phyloP scores from a whole-genome alignment of 2,329 filamentous ascomycete species.

The Colletotrichum endophyticum region DNA sequence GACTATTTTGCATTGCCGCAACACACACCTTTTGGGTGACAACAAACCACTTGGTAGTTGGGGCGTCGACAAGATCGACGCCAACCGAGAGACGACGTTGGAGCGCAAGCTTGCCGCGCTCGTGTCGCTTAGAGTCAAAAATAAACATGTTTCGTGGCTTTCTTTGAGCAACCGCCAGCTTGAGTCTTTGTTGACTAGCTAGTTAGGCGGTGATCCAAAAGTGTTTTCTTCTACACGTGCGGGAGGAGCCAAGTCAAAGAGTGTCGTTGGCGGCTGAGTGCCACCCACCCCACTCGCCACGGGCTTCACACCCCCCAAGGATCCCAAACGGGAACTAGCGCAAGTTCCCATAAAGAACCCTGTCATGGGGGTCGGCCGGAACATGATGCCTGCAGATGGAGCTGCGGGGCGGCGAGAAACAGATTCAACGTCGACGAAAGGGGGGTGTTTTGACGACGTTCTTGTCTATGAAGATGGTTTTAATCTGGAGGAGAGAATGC shows the following conservation, averaged over 20 bases:
- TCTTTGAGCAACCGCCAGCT: neutral
- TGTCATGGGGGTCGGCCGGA: conserved; percentile 7
- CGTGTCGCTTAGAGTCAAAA: neutral
- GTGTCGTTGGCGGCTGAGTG: neutral
- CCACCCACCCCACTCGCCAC: conserved; percentile 15
- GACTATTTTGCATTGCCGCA: neutral
- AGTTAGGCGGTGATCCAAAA: neutral
- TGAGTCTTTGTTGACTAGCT: neutral
- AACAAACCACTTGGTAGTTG: neutral
- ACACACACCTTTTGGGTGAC: neutral
- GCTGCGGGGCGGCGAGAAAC: conserved; percentile 17
- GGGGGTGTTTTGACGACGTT: conserved; percentile 5
- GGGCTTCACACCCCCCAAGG: conserved; percentile 16
- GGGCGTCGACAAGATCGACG: neutral
- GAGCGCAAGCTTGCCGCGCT: neutral
- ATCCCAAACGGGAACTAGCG: conserved; percentile 21
- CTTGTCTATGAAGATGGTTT: neutral
- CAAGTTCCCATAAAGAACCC: conserved; percentile 17
- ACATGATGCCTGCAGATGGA: conserved; percentile 20
- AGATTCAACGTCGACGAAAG: conserved; percentile 17
- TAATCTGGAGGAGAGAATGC: neutral
- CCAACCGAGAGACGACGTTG: neutral
- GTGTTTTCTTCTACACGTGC: conserved; percentile 5
- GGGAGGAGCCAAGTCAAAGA: conserved; percentile 4
- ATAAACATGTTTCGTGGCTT: neutral